phyloP scores from a whole-genome alignment of 257 asterid genomes.

The Solanum raphanifolium region DNA sequence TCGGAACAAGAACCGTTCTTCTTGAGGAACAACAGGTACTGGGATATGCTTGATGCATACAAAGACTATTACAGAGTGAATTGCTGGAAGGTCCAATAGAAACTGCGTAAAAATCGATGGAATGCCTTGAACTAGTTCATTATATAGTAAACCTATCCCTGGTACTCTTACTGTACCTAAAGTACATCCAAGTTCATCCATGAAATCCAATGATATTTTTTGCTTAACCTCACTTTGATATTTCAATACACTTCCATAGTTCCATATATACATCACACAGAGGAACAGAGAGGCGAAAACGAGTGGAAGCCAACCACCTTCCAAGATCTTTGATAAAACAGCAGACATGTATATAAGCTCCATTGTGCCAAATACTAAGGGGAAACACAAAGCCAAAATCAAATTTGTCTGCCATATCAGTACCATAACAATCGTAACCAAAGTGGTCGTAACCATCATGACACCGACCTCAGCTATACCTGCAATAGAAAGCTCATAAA shows the following conservation, averaged over 20 bases:
- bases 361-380: slow-evolving; percentile 57
- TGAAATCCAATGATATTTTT: slow-evolving; percentile 65
- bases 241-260: slow-evolving; percentile 81
- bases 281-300: slow-evolving; percentile 75
- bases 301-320: slow-evolving; percentile 98
- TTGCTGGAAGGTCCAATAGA: slow-evolving; percentile 76
- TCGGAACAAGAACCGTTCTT: slow-evolving; percentile 73
- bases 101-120: slow-evolving; percentile 84
- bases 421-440: slow-evolving; percentile 89
- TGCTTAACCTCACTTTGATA: slow-evolving; percentile 76
- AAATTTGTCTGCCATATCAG: slow-evolving; percentile 83
- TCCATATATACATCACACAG: slow-evolving; percentile 78
- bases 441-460: slow-evolving; percentile 75
- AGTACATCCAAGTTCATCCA: slow-evolving; percentile 73
- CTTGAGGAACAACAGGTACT: slow-evolving; percentile 78
- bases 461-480: slow-evolving; percentile 99
- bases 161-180: slow-evolving; percentile 84
- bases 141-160: slow-evolving; percentile 80
- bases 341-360: slow-evolving; percentile 79
- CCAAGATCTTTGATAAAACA: slow-evolving; percentile 65
- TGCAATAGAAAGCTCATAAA: slow-evolving; percentile 2
- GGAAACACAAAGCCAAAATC: slow-evolving; percentile 57
- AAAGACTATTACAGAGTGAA: slow-evolving; percentile 71
- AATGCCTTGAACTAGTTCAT: slow-evolving; percentile 83
- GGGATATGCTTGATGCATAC: slow-evolving; percentile 93